Evolutionary conservation across 2,329 filamentous ascomycete genomes (phyloP).

Genomic region (Cytospora mali): DNA sequence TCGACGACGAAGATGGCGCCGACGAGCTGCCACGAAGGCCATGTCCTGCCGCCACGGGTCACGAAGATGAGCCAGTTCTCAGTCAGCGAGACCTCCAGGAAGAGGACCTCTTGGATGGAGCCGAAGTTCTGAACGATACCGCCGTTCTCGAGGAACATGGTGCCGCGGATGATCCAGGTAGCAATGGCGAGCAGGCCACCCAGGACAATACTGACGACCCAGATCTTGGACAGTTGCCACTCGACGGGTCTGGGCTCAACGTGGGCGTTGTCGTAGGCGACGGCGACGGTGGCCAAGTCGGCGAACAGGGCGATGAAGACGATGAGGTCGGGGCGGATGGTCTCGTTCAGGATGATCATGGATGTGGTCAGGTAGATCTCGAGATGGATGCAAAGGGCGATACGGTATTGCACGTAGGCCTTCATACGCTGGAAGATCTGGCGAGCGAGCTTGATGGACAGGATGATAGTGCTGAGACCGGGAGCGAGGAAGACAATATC

Average conservation of each 20-base stretch:
- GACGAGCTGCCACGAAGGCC: conserved; percentile 74
- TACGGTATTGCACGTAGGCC: conserved; percentile 77
- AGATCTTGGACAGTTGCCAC: conserved; percentile 82
- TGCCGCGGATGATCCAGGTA: conserved; percentile 74
- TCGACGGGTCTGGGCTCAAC: conserved; percentile 75
- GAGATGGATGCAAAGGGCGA: conserved; percentile 72
- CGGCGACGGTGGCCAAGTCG: conserved; percentile 76
- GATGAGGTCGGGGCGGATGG: conserved; percentile 70
- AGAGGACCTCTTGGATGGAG: conserved; percentile 73
- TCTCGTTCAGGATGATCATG: conserved; percentile 81
- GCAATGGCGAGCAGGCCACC: conserved; percentile 68
- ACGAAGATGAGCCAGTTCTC: conserved; percentile 83
- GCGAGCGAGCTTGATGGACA: conserved; percentile 73
- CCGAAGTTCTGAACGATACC: conserved; percentile 77
- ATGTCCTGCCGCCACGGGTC: conserved; percentile 71
- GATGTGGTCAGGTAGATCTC: conserved; percentile 77
- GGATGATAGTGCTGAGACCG: conserved; percentile 70
- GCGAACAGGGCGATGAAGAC: conserved; percentile 81
- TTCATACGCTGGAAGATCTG: conserved; percentile 81
- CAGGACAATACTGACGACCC: conserved; percentile 72
- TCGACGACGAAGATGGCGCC: conserved; percentile 73
- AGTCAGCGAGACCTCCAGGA: conserved; percentile 72
- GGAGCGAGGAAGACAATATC: conserved; percentile 77
- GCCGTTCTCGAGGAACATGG: conserved; percentile 69
- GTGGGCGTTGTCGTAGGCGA: conserved; percentile 79